Evolutionary conservation across 768 basidiomycete species (phyloP).

Genomic region (Auricularia cornea): DNA sequence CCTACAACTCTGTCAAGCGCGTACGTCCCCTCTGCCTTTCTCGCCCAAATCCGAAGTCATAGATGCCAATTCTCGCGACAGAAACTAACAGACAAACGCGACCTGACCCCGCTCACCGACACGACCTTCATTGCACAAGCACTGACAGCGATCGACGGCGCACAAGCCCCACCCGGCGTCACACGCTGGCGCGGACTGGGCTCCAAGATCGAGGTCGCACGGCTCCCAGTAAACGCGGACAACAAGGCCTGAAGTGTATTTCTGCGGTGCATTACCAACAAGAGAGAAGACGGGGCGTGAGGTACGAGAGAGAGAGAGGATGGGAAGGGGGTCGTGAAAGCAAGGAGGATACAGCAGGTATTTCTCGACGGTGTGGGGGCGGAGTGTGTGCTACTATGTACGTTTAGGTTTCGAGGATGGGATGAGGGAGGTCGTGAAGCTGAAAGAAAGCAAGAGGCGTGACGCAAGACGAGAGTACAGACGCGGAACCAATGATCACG

Average conservation of each 20-base stretch:
- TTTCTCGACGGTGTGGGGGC: background rate
- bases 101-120: slow-evolving; percentile 84
- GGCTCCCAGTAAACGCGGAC: background rate
- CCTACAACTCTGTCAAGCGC: slow-evolving; percentile 70
- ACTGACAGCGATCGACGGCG: slow-evolving; percentile 51
- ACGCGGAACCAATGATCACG: no score
- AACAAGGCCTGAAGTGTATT: no score
- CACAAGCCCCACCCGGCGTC: slow-evolving; percentile 54
- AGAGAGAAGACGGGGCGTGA: background rate
- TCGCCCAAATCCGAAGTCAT: background rate
- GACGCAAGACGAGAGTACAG: no score
- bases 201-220: slow-evolving; percentile 48
- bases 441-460: no score
- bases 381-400: background rate
- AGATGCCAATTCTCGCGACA: slow-evolving; percentile 22
- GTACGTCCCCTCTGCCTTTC: slow-evolving; percentile 33
- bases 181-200: slow-evolving; percentile 85
- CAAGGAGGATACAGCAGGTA: background rate
- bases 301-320: background rate
- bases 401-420: background rate
- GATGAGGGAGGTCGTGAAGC: no score
- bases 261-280: no score
- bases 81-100: slow-evolving; percentile 65
- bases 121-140: slow-evolving; percentile 71
- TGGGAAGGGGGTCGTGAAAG: background rate